Evolutionary conservation across 2,329 filamentous ascomycete species (phyloP).

Genomic region (Leptographium radiaticola): DNA sequence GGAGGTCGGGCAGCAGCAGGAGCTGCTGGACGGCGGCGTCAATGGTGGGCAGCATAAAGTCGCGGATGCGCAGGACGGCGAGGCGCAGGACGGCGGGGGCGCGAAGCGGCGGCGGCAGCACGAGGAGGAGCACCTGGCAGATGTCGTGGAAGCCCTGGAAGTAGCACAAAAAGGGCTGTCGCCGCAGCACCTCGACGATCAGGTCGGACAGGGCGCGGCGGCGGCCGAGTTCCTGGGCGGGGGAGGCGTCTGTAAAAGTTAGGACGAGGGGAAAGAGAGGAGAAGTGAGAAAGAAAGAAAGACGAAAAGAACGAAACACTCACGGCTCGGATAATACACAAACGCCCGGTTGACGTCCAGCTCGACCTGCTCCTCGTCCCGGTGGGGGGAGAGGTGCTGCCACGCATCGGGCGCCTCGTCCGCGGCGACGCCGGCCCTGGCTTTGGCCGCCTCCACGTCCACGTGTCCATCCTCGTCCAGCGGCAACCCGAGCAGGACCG

Average conservation of each 20-base stretch:
- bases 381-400: constrained; percentile 58
- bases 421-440: constrained; percentile 8
- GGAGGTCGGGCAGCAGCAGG: constrained; percentile 71
- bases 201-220: constrained; percentile 68
- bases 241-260: constrained; percentile 43
- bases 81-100: constrained; percentile 60
- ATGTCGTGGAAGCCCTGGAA: constrained; percentile 99
- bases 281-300: background rate
- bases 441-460: constrained; percentile 5
- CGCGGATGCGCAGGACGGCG: constrained; percentile 78
- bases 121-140: constrained; percentile 84
- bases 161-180: constrained; percentile 75
- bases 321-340: constrained; percentile 84
- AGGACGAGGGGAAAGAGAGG: too few species aligned
- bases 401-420: constrained; percentile 26
- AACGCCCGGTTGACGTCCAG: constrained; percentile 95
- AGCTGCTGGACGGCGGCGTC: constrained; percentile 72
- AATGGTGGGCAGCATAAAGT: constrained; percentile 92
- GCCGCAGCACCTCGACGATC: constrained; percentile 69
- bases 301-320: constrained; percentile 13
- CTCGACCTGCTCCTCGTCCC: constrained; percentile 80
- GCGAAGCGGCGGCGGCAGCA: constrained; percentile 53
- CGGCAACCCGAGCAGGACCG: constrained; percentile 36
- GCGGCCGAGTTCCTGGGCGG: constrained; percentile 53
- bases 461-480: constrained; percentile 2